phyloP scores from a whole-genome alignment of 2,329 filamentous ascomycete genomes.

The Cercospora sojina region DNA sequence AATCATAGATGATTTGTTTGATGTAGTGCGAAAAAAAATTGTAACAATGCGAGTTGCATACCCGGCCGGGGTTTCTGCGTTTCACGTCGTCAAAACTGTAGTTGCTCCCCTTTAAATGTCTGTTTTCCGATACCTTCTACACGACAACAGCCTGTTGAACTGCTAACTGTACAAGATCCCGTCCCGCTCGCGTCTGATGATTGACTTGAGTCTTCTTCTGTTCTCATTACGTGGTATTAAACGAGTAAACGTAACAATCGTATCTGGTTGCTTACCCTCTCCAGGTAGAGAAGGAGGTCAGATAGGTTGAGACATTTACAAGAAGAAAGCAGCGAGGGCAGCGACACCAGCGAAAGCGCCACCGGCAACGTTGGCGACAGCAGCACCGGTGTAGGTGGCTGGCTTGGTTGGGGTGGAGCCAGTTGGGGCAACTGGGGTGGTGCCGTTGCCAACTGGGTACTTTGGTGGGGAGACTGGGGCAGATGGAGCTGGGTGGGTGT shows the following conservation, averaged over 20 bases:
- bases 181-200: background rate
- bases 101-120: background rate
- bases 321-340: slow-evolving; percentile 27
- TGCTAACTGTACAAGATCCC: slow-evolving; percentile 11
- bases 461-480: slow-evolving; percentile 6
- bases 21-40: background rate
- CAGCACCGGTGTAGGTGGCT: slow-evolving; percentile 26
- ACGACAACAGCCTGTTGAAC: slow-evolving; percentile 12
- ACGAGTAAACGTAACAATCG: background rate
- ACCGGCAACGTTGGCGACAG: slow-evolving; percentile 21
- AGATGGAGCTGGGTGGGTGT: slow-evolving; percentile 11
- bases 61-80: slow-evolving; percentile 13
- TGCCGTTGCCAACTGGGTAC: slow-evolving; percentile 22
- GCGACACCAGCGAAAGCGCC: slow-evolving; percentile 23
- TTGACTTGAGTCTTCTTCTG: background rate
- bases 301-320: slow-evolving; percentile 20
- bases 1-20: background rate
- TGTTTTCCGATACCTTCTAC: background rate
- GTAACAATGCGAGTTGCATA: slow-evolving; percentile 9
- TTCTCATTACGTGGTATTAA: background rate
- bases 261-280: background rate
- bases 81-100: slow-evolving; percentile 3
- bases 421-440: slow-evolving; percentile 18
- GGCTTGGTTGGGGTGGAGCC: slow-evolving; percentile 16
- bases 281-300: background rate